Evolutionary conservation across 371 early-diverging fungal genomes (phyloP), one percentile per base, ranked within the genome.

Genomic region (Mucor sp.): DNA sequence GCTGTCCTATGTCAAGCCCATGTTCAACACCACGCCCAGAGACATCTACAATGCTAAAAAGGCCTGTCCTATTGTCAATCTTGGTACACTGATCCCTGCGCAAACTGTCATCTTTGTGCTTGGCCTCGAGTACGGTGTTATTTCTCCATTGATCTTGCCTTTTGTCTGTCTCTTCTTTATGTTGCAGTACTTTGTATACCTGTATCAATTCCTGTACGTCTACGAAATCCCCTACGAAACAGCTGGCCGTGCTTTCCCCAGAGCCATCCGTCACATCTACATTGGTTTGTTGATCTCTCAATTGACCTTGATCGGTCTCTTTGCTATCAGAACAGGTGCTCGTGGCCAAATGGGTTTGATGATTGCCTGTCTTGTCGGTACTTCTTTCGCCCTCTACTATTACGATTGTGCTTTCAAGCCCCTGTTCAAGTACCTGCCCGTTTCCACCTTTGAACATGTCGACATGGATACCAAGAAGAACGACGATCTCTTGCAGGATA

Each of bases 81-180:
- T 81, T 56, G 85, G 87, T 64, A 78, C 83, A 1, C 59, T 87
- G 65, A 82, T 87, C 60, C 89, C 89, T 17, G 66, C 70, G 1
- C 93, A 93, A 69, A 83, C 87, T 58, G 83, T 94, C 6, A 86
- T 93, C 12, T 92, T 92, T 55, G 83, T 76, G 6, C 71, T 85
- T 19, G 84, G 84, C 76, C 72, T 94, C 23, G 82, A 90, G 44
- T 96, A 95, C 74, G 87, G 90, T 53, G 87, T 89, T 41, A 86
- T 95, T 32, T 86, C 94, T 12, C 97, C 97, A 4, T 65, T 96
- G 61, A 87, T 95, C 65, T 74, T 92, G 44, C 87, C 93, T 15
- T 89, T 95, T 64, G 91, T 91, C 6, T 74, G 85, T 4, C 71
- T 93, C 21, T 94, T 91, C 81, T 96, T 93, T 72, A 74, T 77